Evolutionary conservation across 805 yeast species (phyloP), one percentile per base, ranked within the genome.

Genomic region (Kluyveromyces lactis): DNA sequence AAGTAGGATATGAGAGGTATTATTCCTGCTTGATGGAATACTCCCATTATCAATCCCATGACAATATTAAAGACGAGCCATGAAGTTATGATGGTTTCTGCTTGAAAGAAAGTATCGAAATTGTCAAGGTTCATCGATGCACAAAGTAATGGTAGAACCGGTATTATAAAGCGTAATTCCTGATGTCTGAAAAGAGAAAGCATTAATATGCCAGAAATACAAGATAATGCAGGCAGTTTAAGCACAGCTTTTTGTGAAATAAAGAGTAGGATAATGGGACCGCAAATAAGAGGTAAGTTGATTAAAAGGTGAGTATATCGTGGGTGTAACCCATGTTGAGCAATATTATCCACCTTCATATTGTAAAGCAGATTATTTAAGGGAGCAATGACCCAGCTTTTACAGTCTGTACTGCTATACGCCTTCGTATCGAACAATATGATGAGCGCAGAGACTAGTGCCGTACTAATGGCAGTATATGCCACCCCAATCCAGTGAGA

Each of bases 1-100:
- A 76, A 37, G 39, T 67, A 54, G 17, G 64, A 66, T 28, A 84
- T 63, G 0, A 83, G 81, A 0, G 85, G 81, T 1, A 90, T 64
- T 0, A 92, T 75, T 1, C 99, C 99, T 30, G 90, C 87, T 64
- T 92, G 98, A 52, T 92, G 98, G 19, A 77, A 67, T 0, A 77
- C 56, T 0, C 97, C 97, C 82, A 85, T 79, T 1, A 89, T 45
- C 0, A 79, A 11, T 1, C 77, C 75, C 64, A 85, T 58, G 0
- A 66, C 31, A 0, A 72, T 11, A 53, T 87, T 89, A 64, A 85
- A 92, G 0, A 64, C 43, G 15, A 79, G 60, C 89, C 95, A 85
- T 0, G 60, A 28, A 24, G 58, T 50, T 13, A 55, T 40, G 12
- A 48, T 38, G 18, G 40, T 31, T 23, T 47, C 42, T 12, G 57